A percentile compares a stretch with the other conserved stretches of the same genome.
phyloP scores from a whole-genome alignment of 1,139 yeast species.

The Geotrichum phurueaensis region DNA sequence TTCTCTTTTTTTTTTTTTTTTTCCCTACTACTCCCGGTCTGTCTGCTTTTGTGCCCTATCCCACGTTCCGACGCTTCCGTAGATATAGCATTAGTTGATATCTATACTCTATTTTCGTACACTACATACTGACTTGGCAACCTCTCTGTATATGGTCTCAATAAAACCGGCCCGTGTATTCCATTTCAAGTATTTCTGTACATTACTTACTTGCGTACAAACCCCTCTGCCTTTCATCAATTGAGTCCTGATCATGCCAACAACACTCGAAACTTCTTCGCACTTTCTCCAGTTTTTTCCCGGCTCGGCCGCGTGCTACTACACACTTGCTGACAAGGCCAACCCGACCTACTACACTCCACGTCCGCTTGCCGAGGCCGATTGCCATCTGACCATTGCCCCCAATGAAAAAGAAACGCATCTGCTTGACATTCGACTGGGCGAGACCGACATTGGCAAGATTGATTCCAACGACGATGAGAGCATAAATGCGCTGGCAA shows the following conservation, averaged over 20 bases:
- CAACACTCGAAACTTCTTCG: slow-evolving; percentile 15
- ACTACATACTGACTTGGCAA: not conserved
- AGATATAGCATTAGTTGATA: no score
- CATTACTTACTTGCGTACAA: not conserved
- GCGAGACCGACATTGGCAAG: slow-evolving; percentile 10
- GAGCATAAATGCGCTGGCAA: slow-evolving; percentile 8
- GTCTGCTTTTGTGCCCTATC: no score
- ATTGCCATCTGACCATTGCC: slow-evolving; percentile 1
- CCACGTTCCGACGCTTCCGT: no score
- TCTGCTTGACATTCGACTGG: slow-evolving; percentile 3
- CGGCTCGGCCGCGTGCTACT: not conserved
- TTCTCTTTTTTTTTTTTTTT: no score
- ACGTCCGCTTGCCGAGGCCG: slow-evolving; percentile 1
- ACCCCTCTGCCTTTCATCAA: not conserved
- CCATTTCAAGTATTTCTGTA: not conserved
- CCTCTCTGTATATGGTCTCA: not conserved
- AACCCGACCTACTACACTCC: slow-evolving; percentile 8
- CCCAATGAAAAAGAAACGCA: slow-evolving; percentile 6
- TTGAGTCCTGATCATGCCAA: not conserved
- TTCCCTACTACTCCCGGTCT: no score
- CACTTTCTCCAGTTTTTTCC: slow-evolving; percentile 15
- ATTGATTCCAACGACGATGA: slow-evolving; percentile 1
- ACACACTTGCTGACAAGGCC: slow-evolving; percentile 14
- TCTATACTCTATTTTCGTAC: no score
- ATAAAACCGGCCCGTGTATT: not conserved